Evolutionary conservation across 164 flowering plant species (phyloP).

Genomic region (Vitis vinifera): DNA sequence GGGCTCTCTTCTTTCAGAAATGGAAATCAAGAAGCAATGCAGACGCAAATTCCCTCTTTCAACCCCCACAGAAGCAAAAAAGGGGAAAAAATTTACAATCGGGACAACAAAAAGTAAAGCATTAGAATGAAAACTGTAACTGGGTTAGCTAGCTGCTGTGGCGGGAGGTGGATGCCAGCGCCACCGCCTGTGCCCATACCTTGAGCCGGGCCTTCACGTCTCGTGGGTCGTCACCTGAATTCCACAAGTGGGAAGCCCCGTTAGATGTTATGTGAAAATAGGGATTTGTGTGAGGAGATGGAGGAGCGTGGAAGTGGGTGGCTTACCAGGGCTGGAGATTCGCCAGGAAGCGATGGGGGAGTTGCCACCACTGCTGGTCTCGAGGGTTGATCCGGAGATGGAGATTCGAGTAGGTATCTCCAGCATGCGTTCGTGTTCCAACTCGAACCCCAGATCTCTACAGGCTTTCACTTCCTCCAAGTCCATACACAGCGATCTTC

Average conservation of each 20-base stretch:
- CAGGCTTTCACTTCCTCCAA: slow-evolving; percentile 74
- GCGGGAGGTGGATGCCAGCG: slow-evolving; percentile 50
- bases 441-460: slow-evolving; percentile 67
- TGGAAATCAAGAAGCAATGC: background rate
- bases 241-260: background rate
- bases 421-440: slow-evolving; percentile 48
- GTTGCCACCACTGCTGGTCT: slow-evolving; percentile 57
- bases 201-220: slow-evolving; percentile 78
- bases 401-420: slow-evolving; percentile 37
- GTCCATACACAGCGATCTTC: slow-evolving; percentile 57
- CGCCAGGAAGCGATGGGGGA: slow-evolving; percentile 67
- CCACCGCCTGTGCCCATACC: slow-evolving; percentile 89
- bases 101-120: no score
- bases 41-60: no score
- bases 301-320: background rate
- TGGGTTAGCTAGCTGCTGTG: slow-evolving; percentile 15
- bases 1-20: background rate
- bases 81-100: slow-evolving; percentile 2
- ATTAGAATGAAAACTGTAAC: background rate
- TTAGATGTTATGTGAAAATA: slow-evolving; percentile 10
- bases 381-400: slow-evolving; percentile 35
- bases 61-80: background rate
- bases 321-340: slow-evolving; percentile 66
- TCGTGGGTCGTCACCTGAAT: slow-evolving; percentile 64
- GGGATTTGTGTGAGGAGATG: background rate